Conservation (phyloP, 768 basidiomycete species). For the Leccinum obscurum region DNA sequence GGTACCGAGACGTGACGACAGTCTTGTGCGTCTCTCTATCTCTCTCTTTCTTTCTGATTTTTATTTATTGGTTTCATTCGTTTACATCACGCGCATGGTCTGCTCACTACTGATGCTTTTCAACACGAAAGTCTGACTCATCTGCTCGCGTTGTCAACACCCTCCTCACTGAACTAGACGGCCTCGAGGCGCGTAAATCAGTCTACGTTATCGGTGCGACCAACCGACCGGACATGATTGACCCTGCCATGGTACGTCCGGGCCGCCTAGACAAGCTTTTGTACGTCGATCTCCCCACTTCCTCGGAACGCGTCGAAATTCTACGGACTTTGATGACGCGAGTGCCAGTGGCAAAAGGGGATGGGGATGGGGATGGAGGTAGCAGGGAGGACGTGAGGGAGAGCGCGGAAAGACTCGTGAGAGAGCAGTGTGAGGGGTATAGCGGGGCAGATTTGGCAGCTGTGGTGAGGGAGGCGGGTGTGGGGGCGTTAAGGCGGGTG, state of each 20-base stretch:
- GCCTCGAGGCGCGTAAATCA: conserved; percentile 79
- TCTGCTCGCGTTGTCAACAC: conserved; percentile 91
- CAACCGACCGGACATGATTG: conserved; percentile 95
- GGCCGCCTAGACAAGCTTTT: conserved; percentile 92
- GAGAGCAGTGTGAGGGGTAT: conserved; percentile 76
- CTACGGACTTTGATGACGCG: conserved; percentile 70
- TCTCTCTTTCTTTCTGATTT: neutral
- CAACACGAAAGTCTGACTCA: conserved; percentile 66
- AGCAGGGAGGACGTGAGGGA: conserved; percentile 12
- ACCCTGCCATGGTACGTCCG: conserved; percentile 97
- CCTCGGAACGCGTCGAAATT: conserved; percentile 80
- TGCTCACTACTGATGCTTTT: neutral
- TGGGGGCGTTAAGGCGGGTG: conserved; percentile 70
- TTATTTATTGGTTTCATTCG: neutral
- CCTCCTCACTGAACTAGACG: conserved; percentile 90
- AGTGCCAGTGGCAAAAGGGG: conserved; percentile 53
- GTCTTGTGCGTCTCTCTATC: conserved; percentile 54
- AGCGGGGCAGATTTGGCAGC: conserved; percentile 92
- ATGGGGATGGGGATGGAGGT: neutral
- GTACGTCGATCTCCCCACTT: conserved; percentile 83
- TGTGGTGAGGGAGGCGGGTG: conserved; percentile 86
- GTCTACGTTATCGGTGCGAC: conserved; percentile 96
- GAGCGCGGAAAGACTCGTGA: conserved; percentile 42
- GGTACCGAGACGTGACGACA: conserved; percentile 88
- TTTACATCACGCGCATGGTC: neutral